Conservation (phyloP, 2,329 filamentous ascomycete genomes). For the Botrytis squamosa region DNA sequence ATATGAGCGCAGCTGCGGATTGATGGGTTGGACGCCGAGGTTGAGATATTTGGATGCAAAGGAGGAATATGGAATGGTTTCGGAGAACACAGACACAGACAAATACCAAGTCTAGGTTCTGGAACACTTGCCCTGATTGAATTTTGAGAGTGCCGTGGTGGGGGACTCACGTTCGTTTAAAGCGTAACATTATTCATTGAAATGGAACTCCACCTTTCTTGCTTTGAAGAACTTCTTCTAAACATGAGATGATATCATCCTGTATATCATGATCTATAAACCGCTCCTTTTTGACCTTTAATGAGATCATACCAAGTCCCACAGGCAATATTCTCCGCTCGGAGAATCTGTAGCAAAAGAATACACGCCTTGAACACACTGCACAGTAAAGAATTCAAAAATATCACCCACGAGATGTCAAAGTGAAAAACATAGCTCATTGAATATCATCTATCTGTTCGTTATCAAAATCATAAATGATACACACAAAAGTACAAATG, state of each 20-base stretch:
- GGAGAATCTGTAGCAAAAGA: not conserved
- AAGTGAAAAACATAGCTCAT: not conserved
- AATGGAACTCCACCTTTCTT: not conserved
- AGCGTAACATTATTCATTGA: not conserved
- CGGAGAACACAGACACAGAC: not conserved
- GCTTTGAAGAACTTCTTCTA: not conserved
- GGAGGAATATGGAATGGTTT: not conserved
- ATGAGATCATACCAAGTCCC: not conserved
- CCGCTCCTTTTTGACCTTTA: not conserved
- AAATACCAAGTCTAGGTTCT: not conserved
- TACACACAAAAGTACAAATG: not conserved
- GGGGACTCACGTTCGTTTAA: too few relatives aligned
- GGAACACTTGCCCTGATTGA: not conserved
- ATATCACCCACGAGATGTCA: not conserved
- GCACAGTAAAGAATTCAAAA: not conserved
- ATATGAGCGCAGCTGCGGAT: not conserved
- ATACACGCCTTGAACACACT: not conserved
- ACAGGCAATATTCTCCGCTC: not conserved
- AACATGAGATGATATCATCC: not conserved
- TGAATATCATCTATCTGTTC: slow-evolving; percentile 5
- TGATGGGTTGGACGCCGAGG: not conserved
- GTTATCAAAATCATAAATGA: not conserved
- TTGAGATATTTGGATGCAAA: not conserved
- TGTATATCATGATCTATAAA: not conserved
- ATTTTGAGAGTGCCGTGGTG: not conserved